Evolutionary conservation across 2,329 filamentous ascomycete species (phyloP).

Genomic region (Talaromyces sp.): DNA sequence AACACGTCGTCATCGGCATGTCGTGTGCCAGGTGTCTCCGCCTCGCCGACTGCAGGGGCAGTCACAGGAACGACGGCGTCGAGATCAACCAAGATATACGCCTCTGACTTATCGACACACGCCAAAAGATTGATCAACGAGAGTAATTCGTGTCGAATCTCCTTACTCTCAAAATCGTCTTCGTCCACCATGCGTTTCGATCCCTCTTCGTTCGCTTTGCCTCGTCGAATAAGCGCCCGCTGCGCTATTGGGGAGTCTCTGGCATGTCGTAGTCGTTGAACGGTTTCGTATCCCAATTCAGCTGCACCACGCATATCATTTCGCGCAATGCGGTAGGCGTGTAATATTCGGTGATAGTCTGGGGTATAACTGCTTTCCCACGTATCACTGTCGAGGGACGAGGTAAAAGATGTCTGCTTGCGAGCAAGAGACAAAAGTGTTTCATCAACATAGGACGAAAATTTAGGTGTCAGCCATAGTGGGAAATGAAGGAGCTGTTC

Average conservation of each 20-base stretch:
- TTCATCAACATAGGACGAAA: slow-evolving; percentile 74
- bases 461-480: slow-evolving; percentile 59
- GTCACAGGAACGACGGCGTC: slow-evolving; percentile 22
- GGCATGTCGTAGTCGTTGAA: slow-evolving; percentile 48
- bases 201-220: slow-evolving; percentile 31
- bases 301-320: slow-evolving; percentile 80
- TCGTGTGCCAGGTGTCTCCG: slow-evolving; percentile 45
- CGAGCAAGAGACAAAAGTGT: slow-evolving; percentile 70
- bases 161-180: slow-evolving; percentile 50
- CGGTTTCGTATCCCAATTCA: slow-evolving; percentile 53
- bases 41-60: slow-evolving; percentile 7
- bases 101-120: slow-evolving; percentile 76
- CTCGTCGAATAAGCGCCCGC: slow-evolving; percentile 35
- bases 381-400: slow-evolving; percentile 36
- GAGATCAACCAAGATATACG: slow-evolving; percentile 63
- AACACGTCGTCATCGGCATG: slow-evolving; percentile 37
- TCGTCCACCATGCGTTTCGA: slow-evolving; percentile 32
- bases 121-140: slow-evolving; percentile 88
- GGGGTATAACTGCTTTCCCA: slow-evolving; percentile 41
- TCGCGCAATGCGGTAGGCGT: slow-evolving; percentile 81
- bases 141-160: slow-evolving; percentile 68
- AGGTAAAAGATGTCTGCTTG: slow-evolving; percentile 60
- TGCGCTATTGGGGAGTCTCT: slow-evolving; percentile 32
- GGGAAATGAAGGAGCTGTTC: slow-evolving; percentile 68
- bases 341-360: slow-evolving; percentile 84